Percentiles rank a stretch among this genome's conserved stretches.
Evolutionary conservation across 2,329 filamentous ascomycete genomes (phyloP).

Genomic region (Calonectria multiphialidica): DNA sequence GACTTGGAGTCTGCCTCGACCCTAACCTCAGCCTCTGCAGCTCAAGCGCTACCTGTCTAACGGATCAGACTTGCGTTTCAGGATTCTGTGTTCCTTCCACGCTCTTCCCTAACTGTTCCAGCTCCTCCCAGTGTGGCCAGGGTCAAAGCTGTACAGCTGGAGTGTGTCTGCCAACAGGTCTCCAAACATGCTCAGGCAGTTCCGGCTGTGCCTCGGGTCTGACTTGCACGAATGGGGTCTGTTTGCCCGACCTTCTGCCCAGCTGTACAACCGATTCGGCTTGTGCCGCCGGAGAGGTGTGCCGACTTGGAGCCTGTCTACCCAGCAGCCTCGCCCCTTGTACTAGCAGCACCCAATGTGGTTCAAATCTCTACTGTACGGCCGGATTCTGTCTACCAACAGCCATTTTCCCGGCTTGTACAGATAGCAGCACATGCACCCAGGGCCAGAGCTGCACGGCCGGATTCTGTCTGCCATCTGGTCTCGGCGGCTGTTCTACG

Average conservation of each 20-base stretch:
- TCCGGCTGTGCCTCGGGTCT: neutral
- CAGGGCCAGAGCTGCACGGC: constrained; percentile 6
- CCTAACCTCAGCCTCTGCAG: neutral
- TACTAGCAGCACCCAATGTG: neutral
- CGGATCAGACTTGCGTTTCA: neutral
- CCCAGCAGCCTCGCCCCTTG: neutral
- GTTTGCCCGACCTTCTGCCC: neutral
- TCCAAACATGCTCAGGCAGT: neutral
- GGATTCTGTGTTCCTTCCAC: neutral
- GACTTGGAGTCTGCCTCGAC: neutral
- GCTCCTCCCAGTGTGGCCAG: neutral
- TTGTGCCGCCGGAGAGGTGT: neutral
- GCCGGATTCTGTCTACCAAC: constrained; percentile 4
- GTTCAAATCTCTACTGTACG: neutral
- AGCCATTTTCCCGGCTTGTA: neutral
- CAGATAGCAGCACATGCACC: neutral
- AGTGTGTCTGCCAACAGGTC: neutral
- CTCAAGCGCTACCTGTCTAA: neutral
- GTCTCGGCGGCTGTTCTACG: neutral
- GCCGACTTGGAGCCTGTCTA: constrained; percentile 2
- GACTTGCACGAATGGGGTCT: neutral
- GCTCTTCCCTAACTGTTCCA: neutral
- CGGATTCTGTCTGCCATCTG: constrained; percentile 4
- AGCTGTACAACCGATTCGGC: neutral
- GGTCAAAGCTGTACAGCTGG: constrained; percentile 4